Evolutionary conservation across 768 basidiomycete species (phyloP).

Genomic region (Suillus subluteus): DNA sequence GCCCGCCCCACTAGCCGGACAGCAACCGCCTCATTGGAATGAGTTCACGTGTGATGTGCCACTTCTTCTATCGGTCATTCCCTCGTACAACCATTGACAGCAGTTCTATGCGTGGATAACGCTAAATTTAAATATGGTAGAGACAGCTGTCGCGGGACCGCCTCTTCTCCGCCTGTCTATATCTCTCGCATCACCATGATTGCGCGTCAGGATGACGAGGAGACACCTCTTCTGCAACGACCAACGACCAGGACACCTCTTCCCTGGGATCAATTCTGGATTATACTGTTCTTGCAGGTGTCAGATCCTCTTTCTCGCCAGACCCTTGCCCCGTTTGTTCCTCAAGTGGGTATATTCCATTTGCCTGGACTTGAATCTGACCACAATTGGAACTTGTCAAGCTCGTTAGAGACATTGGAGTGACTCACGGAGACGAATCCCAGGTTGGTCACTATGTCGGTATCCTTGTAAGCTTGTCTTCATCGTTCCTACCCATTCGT

Average conservation of each 20-base stretch:
- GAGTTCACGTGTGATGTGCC: too few relatives aligned
- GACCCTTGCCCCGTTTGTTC: slow-evolving; percentile 75
- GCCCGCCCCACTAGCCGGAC: too few relatives aligned
- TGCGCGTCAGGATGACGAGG: slow-evolving; percentile 46
- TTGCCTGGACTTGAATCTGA: neutral
- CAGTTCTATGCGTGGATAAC: too few relatives aligned
- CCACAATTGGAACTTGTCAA: slow-evolving; percentile 5
- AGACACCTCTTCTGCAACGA: slow-evolving; percentile 55
- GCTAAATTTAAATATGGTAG: too few relatives aligned
- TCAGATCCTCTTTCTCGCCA: slow-evolving; percentile 75
- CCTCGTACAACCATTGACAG: too few relatives aligned
- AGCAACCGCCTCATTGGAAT: too few relatives aligned
- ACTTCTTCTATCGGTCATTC: too few relatives aligned
- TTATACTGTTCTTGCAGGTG: slow-evolving; percentile 70
- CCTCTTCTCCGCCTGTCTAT: too few relatives aligned
- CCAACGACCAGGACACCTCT: slow-evolving; percentile 48
- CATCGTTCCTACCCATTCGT: slow-evolving; percentile 33
- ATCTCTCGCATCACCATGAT: neutral
- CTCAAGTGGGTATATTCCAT: slow-evolving; percentile 44
- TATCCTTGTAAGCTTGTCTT: slow-evolving; percentile 41
- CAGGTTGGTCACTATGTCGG: slow-evolving; percentile 52
- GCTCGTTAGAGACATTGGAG: slow-evolving; percentile 33
- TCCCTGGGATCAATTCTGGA: slow-evolving; percentile 68
- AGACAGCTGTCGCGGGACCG: too few relatives aligned
- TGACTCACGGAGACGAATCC: slow-evolving; percentile 49